These are phyloP conservation scores for Mycena filopes DNA, from an alignment of 768 basidiomycete genomes.

Conservation along the genomic window DNA sequence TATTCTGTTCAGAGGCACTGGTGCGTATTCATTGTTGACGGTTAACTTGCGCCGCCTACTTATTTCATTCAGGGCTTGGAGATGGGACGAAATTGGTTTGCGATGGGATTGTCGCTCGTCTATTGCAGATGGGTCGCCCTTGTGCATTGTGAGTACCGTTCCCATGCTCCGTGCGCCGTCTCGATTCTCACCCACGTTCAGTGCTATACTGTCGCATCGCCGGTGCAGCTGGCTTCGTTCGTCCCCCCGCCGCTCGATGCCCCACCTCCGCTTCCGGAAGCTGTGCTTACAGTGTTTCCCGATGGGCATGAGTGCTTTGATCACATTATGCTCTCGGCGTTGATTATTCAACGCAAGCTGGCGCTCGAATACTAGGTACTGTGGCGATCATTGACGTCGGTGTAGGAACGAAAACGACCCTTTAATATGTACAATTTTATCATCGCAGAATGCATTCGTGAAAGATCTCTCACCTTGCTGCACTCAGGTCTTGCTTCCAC, in stretches of 20 bases:
- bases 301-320: conserved; percentile 57
- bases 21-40: too few relatives aligned
- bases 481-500: too few relatives aligned
- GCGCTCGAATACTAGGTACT: conserved; percentile 29
- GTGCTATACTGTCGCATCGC: conserved; percentile 45
- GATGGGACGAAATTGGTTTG: conserved; percentile 45
- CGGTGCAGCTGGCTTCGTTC: conserved; percentile 55
- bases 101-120: conserved; percentile 59
- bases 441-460: too few relatives aligned
- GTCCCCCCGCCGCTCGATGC: conserved; percentile 58
- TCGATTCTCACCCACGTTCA: conserved; percentile 22
- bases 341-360: conserved; percentile 55
- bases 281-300: conserved; percentile 57
- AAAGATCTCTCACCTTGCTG: too few relatives aligned
- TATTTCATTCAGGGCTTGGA: too few relatives aligned
- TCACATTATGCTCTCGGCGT: conserved; percentile 55
- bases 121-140: conserved; percentile 57
- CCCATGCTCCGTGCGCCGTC: neutral
- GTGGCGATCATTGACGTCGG: too few relatives aligned
- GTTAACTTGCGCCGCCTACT: too few relatives aligned
- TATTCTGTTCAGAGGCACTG: conserved; percentile 47
- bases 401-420: too few relatives aligned
- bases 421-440: too few relatives aligned
- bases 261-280: conserved; percentile 57
- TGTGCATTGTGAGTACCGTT: conserved; percentile 52